These are phyloP conservation scores for Stygiomarasmius scandens DNA, from an alignment of 1,284 basidiomycete genomes.

Conservation along the genomic window DNA sequence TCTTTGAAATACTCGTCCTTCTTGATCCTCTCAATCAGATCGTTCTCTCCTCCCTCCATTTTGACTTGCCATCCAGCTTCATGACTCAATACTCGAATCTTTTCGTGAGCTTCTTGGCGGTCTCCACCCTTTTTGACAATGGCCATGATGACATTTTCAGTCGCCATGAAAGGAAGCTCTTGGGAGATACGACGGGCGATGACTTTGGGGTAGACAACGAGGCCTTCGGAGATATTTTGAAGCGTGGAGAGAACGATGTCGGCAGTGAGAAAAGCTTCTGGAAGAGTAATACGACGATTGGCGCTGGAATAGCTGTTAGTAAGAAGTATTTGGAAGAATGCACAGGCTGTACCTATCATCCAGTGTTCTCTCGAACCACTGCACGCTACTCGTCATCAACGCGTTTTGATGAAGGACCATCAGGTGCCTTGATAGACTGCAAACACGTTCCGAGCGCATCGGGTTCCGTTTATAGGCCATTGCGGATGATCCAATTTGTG, in stretches of 20 bases:
- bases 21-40: slow-evolving; percentile 89
- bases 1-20: slow-evolving; percentile 52
- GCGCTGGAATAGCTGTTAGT: slow-evolving; percentile 55
- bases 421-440: slow-evolving; percentile 90
- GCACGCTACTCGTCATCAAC: slow-evolving; percentile 88
- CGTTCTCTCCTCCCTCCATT: slow-evolving; percentile 93
- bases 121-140: slow-evolving; percentile 96
- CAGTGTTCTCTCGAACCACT: slow-evolving; percentile 96
- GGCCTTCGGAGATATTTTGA: slow-evolving; percentile 95
- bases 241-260: slow-evolving; percentile 96
- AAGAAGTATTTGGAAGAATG: slow-evolving; percentile 9
- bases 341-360: slow-evolving; percentile 82
- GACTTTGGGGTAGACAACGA: slow-evolving; percentile 97
- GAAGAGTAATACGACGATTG: slow-evolving; percentile 94
- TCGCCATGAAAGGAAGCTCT: slow-evolving; percentile 99
- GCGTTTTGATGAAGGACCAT: slow-evolving; percentile 94
- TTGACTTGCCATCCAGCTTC: slow-evolving; percentile 96
- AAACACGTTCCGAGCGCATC: slow-evolving; percentile 98
- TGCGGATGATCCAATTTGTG: slow-evolving; percentile 97
- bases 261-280: slow-evolving; percentile 96
- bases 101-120: slow-evolving; percentile 95
- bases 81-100: slow-evolving; percentile 95
- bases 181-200: slow-evolving; percentile 91
- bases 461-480: slow-evolving; percentile 99
- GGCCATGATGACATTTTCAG: slow-evolving; percentile 99